These are phyloP conservation scores for Botrytis hyacinthi DNA, from an alignment of 2,329 filamentous ascomycete genomes.

Conservation along the genomic window DNA sequence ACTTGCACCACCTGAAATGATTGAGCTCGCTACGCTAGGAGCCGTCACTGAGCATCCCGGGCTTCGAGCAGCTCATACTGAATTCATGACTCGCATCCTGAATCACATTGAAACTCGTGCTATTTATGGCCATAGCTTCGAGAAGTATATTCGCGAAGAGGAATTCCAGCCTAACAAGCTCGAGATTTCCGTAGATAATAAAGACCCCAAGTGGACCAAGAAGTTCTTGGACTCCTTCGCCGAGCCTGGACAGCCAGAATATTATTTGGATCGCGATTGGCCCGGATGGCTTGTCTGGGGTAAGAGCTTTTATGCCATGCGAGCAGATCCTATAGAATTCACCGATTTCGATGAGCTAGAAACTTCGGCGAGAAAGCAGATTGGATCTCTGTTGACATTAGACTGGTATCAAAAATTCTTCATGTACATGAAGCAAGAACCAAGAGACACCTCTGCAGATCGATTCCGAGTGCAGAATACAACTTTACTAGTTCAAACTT, in stretches of 20 bases:
- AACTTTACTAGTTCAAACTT: constrained; percentile 82
- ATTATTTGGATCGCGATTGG: constrained; percentile 88
- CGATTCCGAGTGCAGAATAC: constrained; percentile 87
- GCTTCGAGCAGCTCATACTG: constrained; percentile 75
- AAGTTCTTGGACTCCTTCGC: constrained; percentile 77
- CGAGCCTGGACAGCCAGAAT: constrained; percentile 69
- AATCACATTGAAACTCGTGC: constrained; percentile 85
- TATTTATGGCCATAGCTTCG: constrained; percentile 80
- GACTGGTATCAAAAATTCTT: constrained; percentile 89
- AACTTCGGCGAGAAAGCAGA: constrained; percentile 67
- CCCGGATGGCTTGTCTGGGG: constrained; percentile 97
- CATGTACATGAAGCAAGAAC: constrained; percentile 93
- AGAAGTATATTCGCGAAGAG: constrained; percentile 79
- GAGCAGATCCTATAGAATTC: constrained; percentile 64
- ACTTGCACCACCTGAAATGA: constrained; percentile 75
- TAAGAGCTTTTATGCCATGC: constrained; percentile 77
- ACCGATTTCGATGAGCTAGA: constrained; percentile 78
- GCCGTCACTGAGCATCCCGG: constrained; percentile 89
- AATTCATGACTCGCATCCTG: constrained; percentile 73
- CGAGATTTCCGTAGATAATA: constrained; percentile 67
- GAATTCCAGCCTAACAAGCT: constrained; percentile 77
- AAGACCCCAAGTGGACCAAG: constrained; percentile 75
- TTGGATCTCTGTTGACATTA: constrained; percentile 75
- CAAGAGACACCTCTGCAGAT: constrained; percentile 76
- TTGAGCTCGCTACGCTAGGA: constrained; percentile 78